A percentile compares a stretch with the other conserved stretches of the same genome.
These are phyloP conservation scores for Dictyophora rubrovolvata DNA, from an alignment of 768 basidiomycete species.

Conservation along the genomic window DNA sequence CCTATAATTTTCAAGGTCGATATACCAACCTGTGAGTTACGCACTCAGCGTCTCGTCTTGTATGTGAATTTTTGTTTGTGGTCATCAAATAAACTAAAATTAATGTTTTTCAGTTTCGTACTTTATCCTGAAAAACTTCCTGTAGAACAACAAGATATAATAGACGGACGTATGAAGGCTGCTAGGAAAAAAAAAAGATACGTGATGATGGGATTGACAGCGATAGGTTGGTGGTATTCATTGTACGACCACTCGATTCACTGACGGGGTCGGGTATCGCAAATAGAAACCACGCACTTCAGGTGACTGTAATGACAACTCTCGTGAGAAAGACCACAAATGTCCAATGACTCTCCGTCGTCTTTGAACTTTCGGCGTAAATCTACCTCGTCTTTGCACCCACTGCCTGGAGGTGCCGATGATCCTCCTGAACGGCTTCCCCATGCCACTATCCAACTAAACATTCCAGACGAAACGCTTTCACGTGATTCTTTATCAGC, in stretches of 20 bases:
- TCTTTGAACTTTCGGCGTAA: conserved; percentile 27
- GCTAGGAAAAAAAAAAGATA: conserved; percentile 68
- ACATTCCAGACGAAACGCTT: conserved; percentile 2
- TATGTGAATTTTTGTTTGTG: too few relatives aligned
- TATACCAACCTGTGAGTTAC: too few relatives aligned
- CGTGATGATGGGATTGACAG: conserved; percentile 90
- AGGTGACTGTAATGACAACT: conserved; percentile 89
- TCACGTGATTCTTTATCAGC: conserved; percentile 24
- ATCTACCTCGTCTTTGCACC: conserved; percentile 18
- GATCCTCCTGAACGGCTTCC: conserved; percentile 61
- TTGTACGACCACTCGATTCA: conserved; percentile 32
- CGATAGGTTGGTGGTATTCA: conserved; percentile 40
- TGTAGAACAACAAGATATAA: conserved; percentile 55
- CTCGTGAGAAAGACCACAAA: conserved; percentile 50
- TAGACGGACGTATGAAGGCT: conserved; percentile 53
- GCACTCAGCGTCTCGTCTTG: too few relatives aligned
- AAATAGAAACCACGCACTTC: conserved; percentile 86
- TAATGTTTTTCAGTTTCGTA: too few relatives aligned
- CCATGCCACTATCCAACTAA: conserved; percentile 6
- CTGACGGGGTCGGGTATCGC: conserved; percentile 81
- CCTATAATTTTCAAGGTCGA: too few relatives aligned
- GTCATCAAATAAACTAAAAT: too few relatives aligned
- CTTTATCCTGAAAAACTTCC: too few relatives aligned
- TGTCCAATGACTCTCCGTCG: conserved; percentile 33
- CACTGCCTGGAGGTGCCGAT: conserved; percentile 23